Evolutionary conservation across 2,329 filamentous ascomycete genomes (phyloP).

Genomic region (Exophiala dermatitidis): DNA sequence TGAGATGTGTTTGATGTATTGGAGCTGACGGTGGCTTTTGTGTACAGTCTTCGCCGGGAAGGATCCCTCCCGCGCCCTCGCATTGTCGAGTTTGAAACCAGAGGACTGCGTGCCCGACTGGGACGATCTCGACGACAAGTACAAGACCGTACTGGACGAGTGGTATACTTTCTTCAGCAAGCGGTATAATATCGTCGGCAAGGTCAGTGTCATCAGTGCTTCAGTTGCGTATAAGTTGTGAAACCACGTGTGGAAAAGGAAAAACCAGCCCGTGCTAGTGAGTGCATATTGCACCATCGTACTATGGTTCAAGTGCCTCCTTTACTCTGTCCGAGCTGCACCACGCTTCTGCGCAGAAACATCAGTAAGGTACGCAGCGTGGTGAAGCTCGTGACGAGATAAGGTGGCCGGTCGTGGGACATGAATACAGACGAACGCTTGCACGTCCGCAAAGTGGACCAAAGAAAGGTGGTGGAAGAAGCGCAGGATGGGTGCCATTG

Average conservation of each 20-base stretch:
- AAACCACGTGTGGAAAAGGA: background rate
- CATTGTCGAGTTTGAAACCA: constrained; percentile 72
- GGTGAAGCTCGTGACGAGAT: too few relatives aligned
- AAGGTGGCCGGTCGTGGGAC: too few relatives aligned
- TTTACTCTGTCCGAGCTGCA: too few relatives aligned
- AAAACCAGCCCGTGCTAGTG: background rate
- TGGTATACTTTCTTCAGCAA: constrained; percentile 97
- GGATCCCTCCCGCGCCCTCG: constrained; percentile 88
- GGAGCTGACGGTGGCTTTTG: background rate
- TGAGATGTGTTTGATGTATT: too few relatives aligned
- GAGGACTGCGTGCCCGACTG: constrained; percentile 80
- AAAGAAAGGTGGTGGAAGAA: too few relatives aligned
- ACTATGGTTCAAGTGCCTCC: too few relatives aligned
- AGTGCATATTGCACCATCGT: too few relatives aligned
- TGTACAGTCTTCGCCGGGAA: constrained; percentile 83
- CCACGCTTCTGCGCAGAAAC: too few relatives aligned
- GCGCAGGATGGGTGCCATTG: too few relatives aligned
- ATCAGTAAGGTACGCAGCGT: too few relatives aligned
- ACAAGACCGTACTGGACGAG: constrained; percentile 77
- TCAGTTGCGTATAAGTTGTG: constrained; percentile 10
- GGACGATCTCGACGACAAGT: constrained; percentile 73
- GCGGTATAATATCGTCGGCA: constrained; percentile 71
- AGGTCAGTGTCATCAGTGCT: constrained; percentile 29
- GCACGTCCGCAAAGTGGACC: too few relatives aligned
- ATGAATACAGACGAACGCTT: too few relatives aligned